Conservation (phyloP, 371 early-diverging fungal genomes). For the Blastocladiella emersonii region DNA sequence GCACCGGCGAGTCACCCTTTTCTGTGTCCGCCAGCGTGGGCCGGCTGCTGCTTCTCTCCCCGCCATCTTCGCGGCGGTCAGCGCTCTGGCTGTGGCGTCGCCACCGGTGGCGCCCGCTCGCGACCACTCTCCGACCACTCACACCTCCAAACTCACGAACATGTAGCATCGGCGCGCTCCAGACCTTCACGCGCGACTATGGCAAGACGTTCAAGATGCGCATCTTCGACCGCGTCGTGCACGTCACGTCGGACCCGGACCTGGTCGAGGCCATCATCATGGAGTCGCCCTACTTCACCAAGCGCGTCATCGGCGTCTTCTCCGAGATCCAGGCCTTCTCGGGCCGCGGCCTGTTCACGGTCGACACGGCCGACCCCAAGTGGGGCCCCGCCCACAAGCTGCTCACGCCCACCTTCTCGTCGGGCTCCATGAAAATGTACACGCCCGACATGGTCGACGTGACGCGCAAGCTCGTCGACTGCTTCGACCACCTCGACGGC, state of each 20-base stretch:
- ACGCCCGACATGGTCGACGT: slow-evolving; percentile 11
- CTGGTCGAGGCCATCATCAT: slow-evolving; percentile 21
- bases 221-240: not conserved
- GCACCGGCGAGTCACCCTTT: too few relatives aligned
- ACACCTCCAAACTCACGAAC: too few relatives aligned
- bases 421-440: slow-evolving; percentile 23
- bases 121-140: too few relatives aligned
- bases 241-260: slow-evolving; percentile 13
- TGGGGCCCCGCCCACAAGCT: slow-evolving; percentile 34
- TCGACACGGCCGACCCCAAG: slow-evolving; percentile 22
- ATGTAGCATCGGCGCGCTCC: not conserved
- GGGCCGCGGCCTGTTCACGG: slow-evolving; percentile 27
- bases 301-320: slow-evolving; percentile 15
- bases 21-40: too few relatives aligned
- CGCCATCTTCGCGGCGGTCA: too few relatives aligned
- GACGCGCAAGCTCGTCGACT: slow-evolving; percentile 1
- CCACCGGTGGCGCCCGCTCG: too few relatives aligned
- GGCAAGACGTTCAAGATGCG: not conserved
- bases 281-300: slow-evolving; percentile 30
- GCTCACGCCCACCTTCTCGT: slow-evolving; percentile 29
- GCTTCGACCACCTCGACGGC: slow-evolving; percentile 14
- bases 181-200: not conserved
- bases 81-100: too few relatives aligned
- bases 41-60: too few relatives aligned
- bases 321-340: slow-evolving; percentile 17